Evolutionary conservation across 345 rosid species (phyloP), one percentile per base, ranked within the genome.

Genomic region (Arabis alpina): DNA sequence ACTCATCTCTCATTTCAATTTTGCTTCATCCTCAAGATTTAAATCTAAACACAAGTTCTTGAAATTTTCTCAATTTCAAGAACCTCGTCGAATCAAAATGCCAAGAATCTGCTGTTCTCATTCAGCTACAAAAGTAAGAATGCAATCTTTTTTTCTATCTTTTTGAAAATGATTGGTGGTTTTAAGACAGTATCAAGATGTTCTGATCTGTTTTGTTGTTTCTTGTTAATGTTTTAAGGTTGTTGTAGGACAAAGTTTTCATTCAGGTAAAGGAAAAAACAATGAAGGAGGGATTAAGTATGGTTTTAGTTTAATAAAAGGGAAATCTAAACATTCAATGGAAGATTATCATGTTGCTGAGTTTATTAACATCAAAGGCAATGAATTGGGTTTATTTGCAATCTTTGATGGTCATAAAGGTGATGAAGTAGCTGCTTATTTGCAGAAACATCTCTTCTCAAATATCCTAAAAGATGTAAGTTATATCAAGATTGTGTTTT

Each of bases 321-420:
- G 91, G 75, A 83, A 80, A 73, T 84, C 91, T 16, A 78, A 78
- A n/a, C 87, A 82, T 74, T 85, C 94, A 25, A 86, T 88, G 94
- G 94, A 88, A 75, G 94, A 88, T 81, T 86, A 77, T 80, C 89
- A 88, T 73, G 94, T 88, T 45, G 87, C 94, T 3, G 82, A 88
- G 77, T 84, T 84, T 62, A 44, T 80, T 68, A 82, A 74, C 62
- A 25, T 65, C 71, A 69, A 82, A 56, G 88, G 67, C 48, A 84
- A 79, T 43, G 91, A 88, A 67, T 73, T 88, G 25, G 94, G 94
- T 47, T 79, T 88, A 41, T 88, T 88, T 47, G 94, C 94, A 48
- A 84, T 88, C 64, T 88, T 80, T 45, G 94, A 88, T 80, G 94
- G 94, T 54, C 94, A 88, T 71, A 76, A 82, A 80, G 95, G 91